Conservation (phyloP, 176 grass and related monocot genomes). For the Oryza nivara region DNA sequence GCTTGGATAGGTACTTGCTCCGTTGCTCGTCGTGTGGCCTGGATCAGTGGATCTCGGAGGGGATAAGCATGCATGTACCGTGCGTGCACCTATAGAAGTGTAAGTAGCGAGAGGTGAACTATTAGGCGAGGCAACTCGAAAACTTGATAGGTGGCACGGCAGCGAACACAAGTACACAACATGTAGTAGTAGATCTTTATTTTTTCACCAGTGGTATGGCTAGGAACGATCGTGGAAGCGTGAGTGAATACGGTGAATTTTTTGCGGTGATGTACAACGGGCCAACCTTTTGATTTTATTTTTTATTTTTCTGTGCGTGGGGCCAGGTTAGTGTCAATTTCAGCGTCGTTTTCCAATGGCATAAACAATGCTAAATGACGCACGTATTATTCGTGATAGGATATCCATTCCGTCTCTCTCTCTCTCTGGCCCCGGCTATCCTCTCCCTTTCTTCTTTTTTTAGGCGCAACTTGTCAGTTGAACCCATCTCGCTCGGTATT, state of each 20-base stretch:
- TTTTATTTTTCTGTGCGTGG: neutral
- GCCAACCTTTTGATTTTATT: neutral
- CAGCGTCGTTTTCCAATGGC: neutral
- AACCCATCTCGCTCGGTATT: conserved; percentile 1
- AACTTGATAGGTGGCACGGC: neutral
- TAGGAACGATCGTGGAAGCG: neutral
- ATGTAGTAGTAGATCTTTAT: neutral
- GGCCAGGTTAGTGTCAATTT: conserved; percentile 2
- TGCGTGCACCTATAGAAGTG: neutral
- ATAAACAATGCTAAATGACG: conserved; percentile 37
- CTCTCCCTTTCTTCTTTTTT: neutral
- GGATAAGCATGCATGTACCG: neutral
- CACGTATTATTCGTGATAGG: conserved; percentile 25
- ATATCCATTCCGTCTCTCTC: neutral
- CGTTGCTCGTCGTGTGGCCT: neutral
- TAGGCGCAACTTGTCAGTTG: conserved; percentile 12
- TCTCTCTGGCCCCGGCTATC: neutral
- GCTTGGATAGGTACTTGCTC: neutral
- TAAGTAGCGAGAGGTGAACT: no score
- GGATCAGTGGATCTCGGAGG: neutral
- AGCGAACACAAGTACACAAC: neutral
- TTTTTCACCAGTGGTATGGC: neutral
- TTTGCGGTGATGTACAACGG: neutral
- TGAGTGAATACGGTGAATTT: neutral
- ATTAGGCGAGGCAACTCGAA: neutral